Evolutionary conservation across 208 protist genomes (phyloP).

Genomic region (Leishmania tropica): DNA sequence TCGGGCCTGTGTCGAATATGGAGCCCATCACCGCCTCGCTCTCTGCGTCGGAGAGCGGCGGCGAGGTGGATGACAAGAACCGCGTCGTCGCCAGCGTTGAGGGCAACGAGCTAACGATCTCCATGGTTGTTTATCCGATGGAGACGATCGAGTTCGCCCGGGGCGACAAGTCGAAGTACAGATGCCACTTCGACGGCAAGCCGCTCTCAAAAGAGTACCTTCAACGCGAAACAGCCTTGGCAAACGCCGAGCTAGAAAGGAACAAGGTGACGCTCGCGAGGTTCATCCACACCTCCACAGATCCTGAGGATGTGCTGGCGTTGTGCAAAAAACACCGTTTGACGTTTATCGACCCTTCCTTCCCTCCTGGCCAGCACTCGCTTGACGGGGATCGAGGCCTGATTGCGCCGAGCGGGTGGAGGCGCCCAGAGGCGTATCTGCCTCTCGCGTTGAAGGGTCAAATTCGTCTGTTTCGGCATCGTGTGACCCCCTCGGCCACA

Average conservation of each 20-base stretch:
- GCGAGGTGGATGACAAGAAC: constrained; percentile 13
- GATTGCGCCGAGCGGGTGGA: constrained; percentile 67
- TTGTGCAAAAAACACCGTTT: constrained; percentile 52
- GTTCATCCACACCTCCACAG: constrained; percentile 36
- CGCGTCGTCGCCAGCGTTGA: constrained; percentile 56
- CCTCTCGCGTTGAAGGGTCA: constrained; percentile 62
- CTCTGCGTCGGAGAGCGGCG: constrained; percentile 3
- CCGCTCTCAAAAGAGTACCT: constrained; percentile 67
- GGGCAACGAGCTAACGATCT: constrained; percentile 53
- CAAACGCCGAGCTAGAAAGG: constrained; percentile 49
- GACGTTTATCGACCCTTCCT: constrained; percentile 74
- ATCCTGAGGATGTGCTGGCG: constrained; percentile 53
- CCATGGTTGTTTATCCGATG: constrained; percentile 68
- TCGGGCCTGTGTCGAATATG: constrained; percentile 42
- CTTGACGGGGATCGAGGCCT: constrained; percentile 56
- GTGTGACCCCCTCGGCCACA: constrained; percentile 67
- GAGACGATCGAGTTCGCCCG: constrained; percentile 78
- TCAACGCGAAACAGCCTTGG: constrained; percentile 41
- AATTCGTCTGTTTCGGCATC: constrained; percentile 67
- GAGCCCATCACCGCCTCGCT: constrained; percentile 20
- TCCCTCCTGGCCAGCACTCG: constrained; percentile 71
- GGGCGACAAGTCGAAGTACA: constrained; percentile 53
- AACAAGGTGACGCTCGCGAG: constrained; percentile 39
- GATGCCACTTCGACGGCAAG: constrained; percentile 62
- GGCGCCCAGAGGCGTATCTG: constrained; percentile 72